These are phyloP conservation scores for Polytrichum formosum DNA, from an alignment of 225 moss, liverwort and hornwort species.

Conservation along the genomic window DNA sequence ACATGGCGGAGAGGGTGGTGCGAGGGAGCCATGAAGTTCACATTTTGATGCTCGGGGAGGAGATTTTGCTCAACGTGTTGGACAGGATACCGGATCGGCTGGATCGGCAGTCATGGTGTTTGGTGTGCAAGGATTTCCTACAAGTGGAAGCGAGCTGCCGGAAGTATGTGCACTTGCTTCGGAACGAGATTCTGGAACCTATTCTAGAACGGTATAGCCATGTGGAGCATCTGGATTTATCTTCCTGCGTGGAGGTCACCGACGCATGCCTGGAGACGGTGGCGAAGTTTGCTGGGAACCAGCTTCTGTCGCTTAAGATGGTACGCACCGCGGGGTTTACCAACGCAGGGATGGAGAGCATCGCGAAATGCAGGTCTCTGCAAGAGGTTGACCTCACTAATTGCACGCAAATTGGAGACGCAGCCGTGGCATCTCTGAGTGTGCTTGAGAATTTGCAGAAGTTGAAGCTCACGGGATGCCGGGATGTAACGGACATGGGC, in stretches of 20 bases:
- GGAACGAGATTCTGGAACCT: conserved; percentile 44
- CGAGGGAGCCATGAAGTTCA: conserved; percentile 7
- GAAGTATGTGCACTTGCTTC: conserved; percentile 55
- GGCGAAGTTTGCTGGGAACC: conserved; percentile 39
- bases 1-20: not conserved
- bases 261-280: conserved; percentile 52
- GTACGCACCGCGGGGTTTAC: conserved; percentile 46
- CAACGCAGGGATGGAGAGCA: conserved; percentile 36
- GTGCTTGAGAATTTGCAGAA: conserved; percentile 53
- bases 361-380: conserved; percentile 41
- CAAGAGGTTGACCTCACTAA: conserved; percentile 65
- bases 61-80: conserved; percentile 51
- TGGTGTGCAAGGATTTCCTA: conserved; percentile 67
- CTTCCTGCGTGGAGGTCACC: conserved; percentile 50
- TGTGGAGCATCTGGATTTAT: conserved; percentile 71
- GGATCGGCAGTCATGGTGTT: conserved; percentile 74
- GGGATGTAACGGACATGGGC: conserved; percentile 58
- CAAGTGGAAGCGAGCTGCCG: conserved; percentile 44
- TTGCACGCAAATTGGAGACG: conserved; percentile 54
- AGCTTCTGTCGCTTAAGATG: conserved; percentile 59
- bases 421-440: conserved; percentile 41
- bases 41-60: conserved; percentile 53
- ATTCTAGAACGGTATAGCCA: conserved; percentile 53
- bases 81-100: conserved; percentile 47
- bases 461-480: conserved; percentile 59